These are phyloP conservation scores for Boletus vermiculosoides DNA, from an alignment of 768 basidiomycete species.

Conservation along the genomic window DNA sequence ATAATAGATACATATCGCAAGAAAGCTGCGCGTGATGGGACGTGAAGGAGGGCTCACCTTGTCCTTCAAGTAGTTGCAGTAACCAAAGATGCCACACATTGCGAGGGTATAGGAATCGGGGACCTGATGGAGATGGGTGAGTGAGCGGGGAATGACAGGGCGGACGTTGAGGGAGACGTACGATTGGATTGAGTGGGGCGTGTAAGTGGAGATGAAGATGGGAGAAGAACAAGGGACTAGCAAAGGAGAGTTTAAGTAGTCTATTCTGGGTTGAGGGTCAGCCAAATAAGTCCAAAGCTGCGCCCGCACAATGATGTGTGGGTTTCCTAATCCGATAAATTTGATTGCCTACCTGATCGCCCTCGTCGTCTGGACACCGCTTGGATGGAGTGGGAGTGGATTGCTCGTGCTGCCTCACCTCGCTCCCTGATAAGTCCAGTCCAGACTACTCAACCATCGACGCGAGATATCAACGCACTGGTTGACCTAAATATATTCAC, in stretches of 20 bases:
- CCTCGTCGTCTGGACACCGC: conserved; percentile 12
- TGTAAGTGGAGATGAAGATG: conserved; percentile 24
- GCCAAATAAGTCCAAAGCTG: conserved; percentile 33
- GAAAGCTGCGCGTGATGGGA: neutral
- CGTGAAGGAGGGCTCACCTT: conserved; percentile 56
- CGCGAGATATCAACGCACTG: neutral
- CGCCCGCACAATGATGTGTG: conserved; percentile 2
- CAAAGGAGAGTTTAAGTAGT: conserved; percentile 31
- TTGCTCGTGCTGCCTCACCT: neutral
- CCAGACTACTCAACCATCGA: too few species aligned
- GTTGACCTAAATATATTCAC: neutral
- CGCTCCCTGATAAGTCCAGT: too few species aligned
- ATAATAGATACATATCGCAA: neutral
- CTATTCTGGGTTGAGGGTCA: conserved; percentile 29
- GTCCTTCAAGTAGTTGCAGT: conserved; percentile 93
- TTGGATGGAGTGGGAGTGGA: neutral
- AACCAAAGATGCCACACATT: conserved; percentile 97
- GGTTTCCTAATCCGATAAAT: conserved; percentile 8
- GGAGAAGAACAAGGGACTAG: conserved; percentile 11
- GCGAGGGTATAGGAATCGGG: conserved; percentile 7
- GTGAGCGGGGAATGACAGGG: neutral
- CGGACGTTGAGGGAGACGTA: conserved; percentile 1
- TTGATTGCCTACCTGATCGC: conserved; percentile 4
- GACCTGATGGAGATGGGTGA: conserved; percentile 8
- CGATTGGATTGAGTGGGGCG: neutral